Percentiles rank a stretch among this genome's conserved stretches.
Conservation (phyloP, 2,329 filamentous ascomycete genomes). For the Scedosporium aurantiacum region DNA sequence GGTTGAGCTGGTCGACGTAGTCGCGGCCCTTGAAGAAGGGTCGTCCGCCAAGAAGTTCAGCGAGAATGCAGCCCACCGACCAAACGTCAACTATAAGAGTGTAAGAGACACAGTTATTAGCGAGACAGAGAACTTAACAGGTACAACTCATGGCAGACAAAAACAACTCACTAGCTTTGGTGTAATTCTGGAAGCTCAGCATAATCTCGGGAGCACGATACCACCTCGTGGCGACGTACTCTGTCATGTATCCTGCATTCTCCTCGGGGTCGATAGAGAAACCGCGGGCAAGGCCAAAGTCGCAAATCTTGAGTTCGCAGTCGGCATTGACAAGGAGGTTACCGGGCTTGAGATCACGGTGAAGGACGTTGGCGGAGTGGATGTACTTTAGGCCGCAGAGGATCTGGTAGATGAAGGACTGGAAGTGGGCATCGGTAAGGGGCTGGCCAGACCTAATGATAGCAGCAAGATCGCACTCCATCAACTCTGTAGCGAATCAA, state of each 20-base stretch:
- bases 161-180: conserved; percentile 97
- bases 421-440: conserved; percentile 95
- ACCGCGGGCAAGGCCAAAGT: conserved; percentile 91
- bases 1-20: conserved; percentile 98
- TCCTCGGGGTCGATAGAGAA: conserved; percentile 97
- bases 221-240: conserved; percentile 98
- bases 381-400: conserved; percentile 98
- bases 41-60: conserved; percentile 86
- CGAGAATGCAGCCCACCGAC: conserved; percentile 97
- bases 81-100: conserved; percentile 80
- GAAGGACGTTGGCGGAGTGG: conserved; percentile 94
- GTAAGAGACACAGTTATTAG: background rate
- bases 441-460: conserved; percentile 97
- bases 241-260: conserved; percentile 98
- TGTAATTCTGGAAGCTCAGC: conserved; percentile 99
- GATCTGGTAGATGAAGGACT: conserved; percentile 99
- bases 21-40: conserved; percentile 99
- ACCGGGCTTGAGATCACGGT: conserved; percentile 92
- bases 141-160: no score
- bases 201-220: conserved; percentile 94
- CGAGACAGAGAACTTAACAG: background rate
- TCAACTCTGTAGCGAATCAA: conserved; percentile 57
- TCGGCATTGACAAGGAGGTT: conserved; percentile 97
- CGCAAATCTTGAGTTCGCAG: conserved; percentile 98
- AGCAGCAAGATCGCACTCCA: conserved; percentile 97